Percentiles rank a stretch among this genome's conserved stretches.
Conservation (phyloP, 2,329 filamentous ascomycete genomes). For the Chaetothyriales sp. region DNA sequence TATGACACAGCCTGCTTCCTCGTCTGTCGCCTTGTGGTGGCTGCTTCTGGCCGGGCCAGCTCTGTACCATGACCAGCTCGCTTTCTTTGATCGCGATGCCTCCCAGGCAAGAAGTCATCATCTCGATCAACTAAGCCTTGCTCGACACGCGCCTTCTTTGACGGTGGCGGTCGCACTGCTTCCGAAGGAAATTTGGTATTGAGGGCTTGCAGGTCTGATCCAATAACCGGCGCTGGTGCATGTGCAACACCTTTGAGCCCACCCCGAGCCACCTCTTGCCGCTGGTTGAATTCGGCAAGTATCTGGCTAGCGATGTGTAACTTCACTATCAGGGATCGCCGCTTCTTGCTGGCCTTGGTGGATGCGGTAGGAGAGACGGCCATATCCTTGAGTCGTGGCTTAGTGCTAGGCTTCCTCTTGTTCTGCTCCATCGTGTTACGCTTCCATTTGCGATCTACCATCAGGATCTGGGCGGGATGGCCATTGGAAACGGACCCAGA, state of each 20-base stretch:
- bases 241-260: slow-evolving; percentile 9
- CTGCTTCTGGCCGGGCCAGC: slow-evolving; percentile 6
- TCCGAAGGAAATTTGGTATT: slow-evolving; percentile 19
- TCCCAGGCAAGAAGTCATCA: slow-evolving; percentile 18
- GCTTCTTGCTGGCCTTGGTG: slow-evolving; percentile 5
- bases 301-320: slow-evolving; percentile 15
- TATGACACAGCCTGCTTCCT: slow-evolving; percentile 13
- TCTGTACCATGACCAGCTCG: slow-evolving; percentile 6
- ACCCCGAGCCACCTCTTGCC: slow-evolving; percentile 6
- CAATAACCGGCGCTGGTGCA: slow-evolving; percentile 13
- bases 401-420: slow-evolving; percentile 9
- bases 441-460: slow-evolving; percentile 19
- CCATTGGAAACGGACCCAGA: background rate
- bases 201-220: slow-evolving; percentile 18
- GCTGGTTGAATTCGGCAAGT: slow-evolving; percentile 12
- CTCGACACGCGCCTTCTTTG: slow-evolving; percentile 12
- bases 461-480: slow-evolving; percentile 10
- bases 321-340: slow-evolving; percentile 18
- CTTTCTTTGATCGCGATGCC: slow-evolving; percentile 15
- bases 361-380: background rate
- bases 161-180: slow-evolving; percentile 13
- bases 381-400: slow-evolving; percentile 1
- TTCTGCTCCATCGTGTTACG: slow-evolving; percentile 16
- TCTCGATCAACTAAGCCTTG: slow-evolving; percentile 14
- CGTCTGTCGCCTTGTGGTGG: slow-evolving; percentile 13